Conservation (phyloP, 2,329 filamentous ascomycete genomes). For the Monilinia aucupariae region DNA sequence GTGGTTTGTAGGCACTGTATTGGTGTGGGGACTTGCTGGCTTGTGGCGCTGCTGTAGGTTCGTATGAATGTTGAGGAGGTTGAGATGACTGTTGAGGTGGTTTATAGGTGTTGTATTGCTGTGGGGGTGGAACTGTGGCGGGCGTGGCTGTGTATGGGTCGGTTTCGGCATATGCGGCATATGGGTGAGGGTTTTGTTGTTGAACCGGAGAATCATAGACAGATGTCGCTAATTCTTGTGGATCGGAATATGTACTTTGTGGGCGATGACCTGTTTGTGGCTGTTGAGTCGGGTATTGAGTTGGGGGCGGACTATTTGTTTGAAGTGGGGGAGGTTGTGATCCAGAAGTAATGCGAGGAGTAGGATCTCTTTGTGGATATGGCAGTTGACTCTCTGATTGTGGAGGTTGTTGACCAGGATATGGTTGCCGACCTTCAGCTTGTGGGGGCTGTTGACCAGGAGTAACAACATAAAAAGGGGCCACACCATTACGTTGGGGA, state of each 20-base stretch:
- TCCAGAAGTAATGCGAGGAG: constrained; percentile 45
- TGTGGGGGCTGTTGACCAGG: constrained; percentile 35
- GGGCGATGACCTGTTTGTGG: constrained; percentile 48
- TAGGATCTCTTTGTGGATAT: constrained; percentile 49
- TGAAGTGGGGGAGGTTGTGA: constrained; percentile 45
- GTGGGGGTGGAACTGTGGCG: constrained; percentile 24
- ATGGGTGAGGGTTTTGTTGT: constrained; percentile 38
- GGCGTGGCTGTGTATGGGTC: constrained; percentile 30
- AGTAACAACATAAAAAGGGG: constrained; percentile 60
- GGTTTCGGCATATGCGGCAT: constrained; percentile 30
- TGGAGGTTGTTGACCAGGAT: constrained; percentile 40
- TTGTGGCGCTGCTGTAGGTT: constrained; percentile 30
- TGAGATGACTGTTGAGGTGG: constrained; percentile 27
- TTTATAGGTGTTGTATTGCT: constrained; percentile 33
- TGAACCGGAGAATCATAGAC: constrained; percentile 69
- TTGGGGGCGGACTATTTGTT: constrained; percentile 46
- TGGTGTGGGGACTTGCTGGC: constrained; percentile 30
- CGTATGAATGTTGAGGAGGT: constrained; percentile 24
- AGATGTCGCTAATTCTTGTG: constrained; percentile 73
- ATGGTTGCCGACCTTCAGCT: constrained; percentile 40
- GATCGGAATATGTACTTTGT: constrained; percentile 63
- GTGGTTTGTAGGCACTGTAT: constrained; percentile 32
- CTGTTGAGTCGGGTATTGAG: constrained; percentile 44
- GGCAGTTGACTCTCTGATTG: constrained; percentile 39
- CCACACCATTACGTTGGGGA: constrained; percentile 47